Evolutionary conservation across 2,329 filamentous ascomycete species (phyloP), one percentile per base, ranked within the genome.

Genomic region (Colletotrichum liriopes): DNA sequence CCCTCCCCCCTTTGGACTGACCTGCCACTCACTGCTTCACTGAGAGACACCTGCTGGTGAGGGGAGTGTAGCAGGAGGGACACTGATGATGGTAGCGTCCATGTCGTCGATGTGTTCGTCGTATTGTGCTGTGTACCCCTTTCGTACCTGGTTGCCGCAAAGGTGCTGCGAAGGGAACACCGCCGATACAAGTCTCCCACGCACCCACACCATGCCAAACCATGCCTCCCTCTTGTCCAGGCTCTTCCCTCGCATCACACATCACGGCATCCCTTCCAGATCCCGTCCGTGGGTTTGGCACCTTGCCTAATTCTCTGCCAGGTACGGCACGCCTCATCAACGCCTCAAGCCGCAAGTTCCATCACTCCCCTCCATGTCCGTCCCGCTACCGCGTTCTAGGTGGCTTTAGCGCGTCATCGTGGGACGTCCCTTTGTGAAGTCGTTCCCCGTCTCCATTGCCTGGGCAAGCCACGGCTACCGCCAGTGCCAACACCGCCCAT

Each of bases 201-300:
- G 43, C 23, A 58, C 39, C 43, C 59, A 63, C 69, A 39, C 59
- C 69, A 69, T 63, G 52, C 51, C 66, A 52, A 68, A 23, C 59
- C 68, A 60, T 63, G 51, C 65, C 47, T 43, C 49, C 45, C 47
- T 43, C 29, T 52, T 61, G 35, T 71, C 51, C 63, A 58, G 43
- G 59, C 64, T 55, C 56, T 56, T 70, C 68, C 35, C 63, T 68
- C 37, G 43, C 43, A 62, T 51, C 58, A 14, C 29, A 37, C 32
- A 41, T 63, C 65, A 14, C 39, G 56, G 45, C 59, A 69, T 72
- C 70, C 70, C 70, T 72, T 60, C 69, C 69, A 68, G 65, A 69
- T 68, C 58, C 20, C 51, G 56, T 41, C 52, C 59, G 41, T 69
- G 69, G 43, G 67, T 66, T 68, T 58, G 65, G 51, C 65, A 63